These are phyloP conservation scores for Solanum neorickii DNA, from an alignment of 257 asterid genomes.

Conservation along the genomic window DNA sequence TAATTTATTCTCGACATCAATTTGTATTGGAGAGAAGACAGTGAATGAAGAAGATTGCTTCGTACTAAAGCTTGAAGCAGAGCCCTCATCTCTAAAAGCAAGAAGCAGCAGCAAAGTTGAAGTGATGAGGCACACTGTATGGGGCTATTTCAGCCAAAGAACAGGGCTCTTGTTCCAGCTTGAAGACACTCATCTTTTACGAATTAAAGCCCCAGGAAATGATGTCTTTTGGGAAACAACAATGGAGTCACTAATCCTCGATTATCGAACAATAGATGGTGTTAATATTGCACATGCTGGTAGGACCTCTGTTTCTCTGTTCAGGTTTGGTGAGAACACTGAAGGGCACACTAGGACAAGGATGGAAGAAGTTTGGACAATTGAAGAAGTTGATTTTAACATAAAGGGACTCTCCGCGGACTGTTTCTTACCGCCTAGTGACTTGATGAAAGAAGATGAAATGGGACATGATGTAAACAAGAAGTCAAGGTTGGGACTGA, in stretches of 20 bases:
- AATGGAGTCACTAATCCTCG: constrained; percentile 14
- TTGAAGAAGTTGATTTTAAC: constrained; percentile 37
- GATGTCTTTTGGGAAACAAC: constrained; percentile 2
- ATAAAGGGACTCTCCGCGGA: constrained; percentile 15
- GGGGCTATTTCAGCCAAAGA: constrained; percentile 16
- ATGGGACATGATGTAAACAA: neutral
- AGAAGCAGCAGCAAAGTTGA: constrained; percentile 23
- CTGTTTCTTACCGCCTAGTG: constrained; percentile 28
- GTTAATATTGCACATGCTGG: constrained; percentile 36
- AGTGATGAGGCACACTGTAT: constrained; percentile 20
- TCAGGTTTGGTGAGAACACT: constrained; percentile 2
- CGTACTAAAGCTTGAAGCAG: constrained; percentile 24
- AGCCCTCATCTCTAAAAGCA: neutral
- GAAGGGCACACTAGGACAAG: neutral
- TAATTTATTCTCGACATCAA: constrained; percentile 19
- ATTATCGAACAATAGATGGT: constrained; percentile 20
- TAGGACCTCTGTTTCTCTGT: constrained; percentile 14
- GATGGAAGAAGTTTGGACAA: constrained; percentile 1
- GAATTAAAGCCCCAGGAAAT: constrained; percentile 5
- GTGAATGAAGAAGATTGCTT: constrained; percentile 30
- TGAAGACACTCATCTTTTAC: constrained; percentile 22
- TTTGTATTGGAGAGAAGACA: constrained; percentile 28
- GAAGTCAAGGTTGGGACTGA: neutral
- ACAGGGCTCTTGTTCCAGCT: constrained; percentile 26
- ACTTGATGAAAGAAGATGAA: neutral